Evolutionary conservation across 495 filamentous ascomycete genomes (phyloP).

Genomic region (Apiosordaria backusii): DNA sequence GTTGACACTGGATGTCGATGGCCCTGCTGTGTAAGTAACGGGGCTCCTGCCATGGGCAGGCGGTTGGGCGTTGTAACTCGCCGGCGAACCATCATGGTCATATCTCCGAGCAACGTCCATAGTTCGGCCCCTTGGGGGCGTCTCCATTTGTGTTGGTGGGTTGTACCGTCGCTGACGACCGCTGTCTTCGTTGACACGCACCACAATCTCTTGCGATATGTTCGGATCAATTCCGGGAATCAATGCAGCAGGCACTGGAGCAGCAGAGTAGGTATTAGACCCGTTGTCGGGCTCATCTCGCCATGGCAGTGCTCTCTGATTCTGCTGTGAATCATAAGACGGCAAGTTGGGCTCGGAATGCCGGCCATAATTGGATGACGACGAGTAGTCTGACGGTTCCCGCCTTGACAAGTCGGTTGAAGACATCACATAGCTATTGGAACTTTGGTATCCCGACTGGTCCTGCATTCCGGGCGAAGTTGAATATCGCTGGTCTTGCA

Average conservation of each 20-base stretch:
- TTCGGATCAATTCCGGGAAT: conserved; percentile 65
- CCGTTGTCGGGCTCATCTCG: conserved; percentile 37
- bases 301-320: conserved; percentile 24
- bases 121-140: conserved; percentile 39
- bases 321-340: conserved; percentile 18
- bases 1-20: conserved; percentile 33
- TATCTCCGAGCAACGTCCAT: conserved; percentile 36
- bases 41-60: conserved; percentile 27
- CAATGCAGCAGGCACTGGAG: conserved; percentile 59
- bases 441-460: conserved; percentile 12
- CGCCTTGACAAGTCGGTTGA: conserved; percentile 11
- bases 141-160: conserved; percentile 33
- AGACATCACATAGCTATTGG: conserved; percentile 20
- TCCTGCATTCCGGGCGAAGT: conserved; percentile 4
- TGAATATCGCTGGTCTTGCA: not conserved
- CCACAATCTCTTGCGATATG: conserved; percentile 54
- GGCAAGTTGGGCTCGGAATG: conserved; percentile 28
- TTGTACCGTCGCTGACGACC: conserved; percentile 42
- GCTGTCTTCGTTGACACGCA: conserved; percentile 48
- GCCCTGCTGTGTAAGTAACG: conserved; percentile 41
- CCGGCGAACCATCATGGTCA: conserved; percentile 25
- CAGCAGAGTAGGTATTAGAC: conserved; percentile 33
- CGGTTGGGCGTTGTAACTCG: conserved; percentile 20
- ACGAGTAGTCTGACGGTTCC: conserved; percentile 18
- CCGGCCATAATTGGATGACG: conserved; percentile 18